These are phyloP conservation scores for Turritis glabra DNA, from an alignment of 345 rosid species.

Conservation along the genomic window DNA sequence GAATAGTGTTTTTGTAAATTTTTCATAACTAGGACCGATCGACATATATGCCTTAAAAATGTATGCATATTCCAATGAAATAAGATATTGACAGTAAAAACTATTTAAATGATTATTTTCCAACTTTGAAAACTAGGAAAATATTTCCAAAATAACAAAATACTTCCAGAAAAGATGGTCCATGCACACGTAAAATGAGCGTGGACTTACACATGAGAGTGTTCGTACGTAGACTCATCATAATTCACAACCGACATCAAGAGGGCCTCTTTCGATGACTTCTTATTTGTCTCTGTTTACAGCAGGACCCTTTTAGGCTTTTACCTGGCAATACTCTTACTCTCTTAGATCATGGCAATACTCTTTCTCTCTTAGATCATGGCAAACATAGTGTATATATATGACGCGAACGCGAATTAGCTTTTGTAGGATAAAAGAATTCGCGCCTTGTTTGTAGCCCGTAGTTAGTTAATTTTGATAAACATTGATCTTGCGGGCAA, in stretches of 20 bases:
- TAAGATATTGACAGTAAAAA: neutral
- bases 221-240: neutral
- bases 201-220: constrained; percentile 22
- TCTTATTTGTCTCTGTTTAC: constrained; percentile 14
- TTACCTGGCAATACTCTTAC: neutral
- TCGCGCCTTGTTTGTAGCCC: no score
- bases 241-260: neutral
- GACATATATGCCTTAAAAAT: neutral
- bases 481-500: no score
- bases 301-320: neutral
- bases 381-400: no score
- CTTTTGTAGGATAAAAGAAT: no score
- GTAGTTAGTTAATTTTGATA: no score
- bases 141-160: neutral
- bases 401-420: no score
- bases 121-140: constrained; percentile 10
- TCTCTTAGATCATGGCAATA: constrained; percentile 1
- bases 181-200: constrained; percentile 10
- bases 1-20: no score
- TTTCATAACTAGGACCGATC: neutral
- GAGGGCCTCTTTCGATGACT: constrained; percentile 29
- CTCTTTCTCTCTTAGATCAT: no score
- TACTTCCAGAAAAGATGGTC: constrained; percentile 13
- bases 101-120: neutral
- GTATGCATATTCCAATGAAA: no score